Evolutionary conservation across 1,284 basidiomycete genomes (phyloP).

Genomic region (Boletellus sp.): DNA sequence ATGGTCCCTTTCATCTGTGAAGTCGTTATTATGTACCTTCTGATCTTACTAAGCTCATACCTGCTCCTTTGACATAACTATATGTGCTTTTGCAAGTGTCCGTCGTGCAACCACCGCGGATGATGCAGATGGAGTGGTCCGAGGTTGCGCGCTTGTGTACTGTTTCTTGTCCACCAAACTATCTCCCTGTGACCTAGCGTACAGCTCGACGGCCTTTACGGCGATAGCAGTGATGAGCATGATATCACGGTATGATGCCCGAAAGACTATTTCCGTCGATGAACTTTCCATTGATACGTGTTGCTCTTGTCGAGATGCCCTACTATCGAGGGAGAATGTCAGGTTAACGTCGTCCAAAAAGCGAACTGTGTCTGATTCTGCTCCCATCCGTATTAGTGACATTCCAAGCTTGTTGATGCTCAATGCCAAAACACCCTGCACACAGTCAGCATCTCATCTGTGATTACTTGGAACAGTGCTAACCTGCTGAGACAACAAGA

Average conservation of each 20-base stretch:
- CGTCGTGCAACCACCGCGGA: constrained; percentile 25
- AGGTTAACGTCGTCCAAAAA: constrained; percentile 94
- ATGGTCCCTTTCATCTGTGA: constrained; percentile 75
- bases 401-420: constrained; percentile 86
- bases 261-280: constrained; percentile 83
- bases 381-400: constrained; percentile 91
- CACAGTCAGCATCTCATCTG: constrained; percentile 10
- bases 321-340: constrained; percentile 83
- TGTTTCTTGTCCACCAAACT: constrained; percentile 2
- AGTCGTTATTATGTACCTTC: not conserved
- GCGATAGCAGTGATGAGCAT: constrained; percentile 86
- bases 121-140: constrained; percentile 3
- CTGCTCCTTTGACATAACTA: constrained; percentile 79
- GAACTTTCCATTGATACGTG: constrained; percentile 84
- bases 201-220: constrained; percentile 77
- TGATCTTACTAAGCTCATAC: constrained; percentile 34
- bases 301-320: constrained; percentile 69
- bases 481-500: constrained; percentile 92
- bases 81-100: constrained; percentile 51
- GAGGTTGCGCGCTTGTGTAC: constrained; percentile 7
- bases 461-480: constrained; percentile 5
- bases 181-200: constrained; percentile 36
- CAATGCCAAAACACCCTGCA: constrained; percentile 77
- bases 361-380: constrained; percentile 77
- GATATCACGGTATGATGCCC: constrained; percentile 92